Evolutionary conservation across 1,139 yeast species (phyloP).

Genomic region (Scheffersomyces segobiensis): DNA sequence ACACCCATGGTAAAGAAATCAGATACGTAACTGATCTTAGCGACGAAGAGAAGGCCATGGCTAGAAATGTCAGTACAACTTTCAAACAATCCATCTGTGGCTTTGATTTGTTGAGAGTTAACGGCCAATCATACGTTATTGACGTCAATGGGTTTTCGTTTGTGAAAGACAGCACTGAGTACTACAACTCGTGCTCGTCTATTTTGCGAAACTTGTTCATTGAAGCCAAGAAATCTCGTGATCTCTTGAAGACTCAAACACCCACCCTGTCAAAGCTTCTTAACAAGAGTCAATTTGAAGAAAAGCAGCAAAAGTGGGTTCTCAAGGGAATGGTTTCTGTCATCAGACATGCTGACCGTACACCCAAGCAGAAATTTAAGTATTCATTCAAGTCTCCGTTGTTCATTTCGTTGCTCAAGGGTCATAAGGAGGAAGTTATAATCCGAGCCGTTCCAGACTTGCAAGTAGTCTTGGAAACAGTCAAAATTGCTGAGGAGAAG

Average conservation of each 20-base stretch:
- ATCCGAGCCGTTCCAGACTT: constrained; percentile 87
- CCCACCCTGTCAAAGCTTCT: constrained; percentile 39
- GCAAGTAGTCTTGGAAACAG: constrained; percentile 81
- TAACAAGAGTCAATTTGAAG: constrained; percentile 55
- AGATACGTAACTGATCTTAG: constrained; percentile 82
- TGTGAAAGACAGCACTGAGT: constrained; percentile 87
- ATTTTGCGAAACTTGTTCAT: constrained; percentile 76
- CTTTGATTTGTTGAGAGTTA: constrained; percentile 86
- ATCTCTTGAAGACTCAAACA: constrained; percentile 38
- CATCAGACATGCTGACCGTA: constrained; percentile 96
- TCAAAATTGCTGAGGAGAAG: constrained; percentile 76
- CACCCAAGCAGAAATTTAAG: constrained; percentile 98
- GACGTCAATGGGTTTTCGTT: constrained; percentile 98
- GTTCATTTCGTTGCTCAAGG: constrained; percentile 84
- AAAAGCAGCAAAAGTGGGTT: constrained; percentile 94
- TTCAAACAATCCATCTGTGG: constrained; percentile 98
- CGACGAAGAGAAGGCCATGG: constrained; percentile 76
- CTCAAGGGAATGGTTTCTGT: constrained; percentile 91
- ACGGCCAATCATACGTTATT: constrained; percentile 87
- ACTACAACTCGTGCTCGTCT: constrained; percentile 81
- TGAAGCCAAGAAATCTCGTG: constrained; percentile 52
- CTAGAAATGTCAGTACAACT: constrained; percentile 67
- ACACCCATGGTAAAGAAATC: constrained; percentile 96
- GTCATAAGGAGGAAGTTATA: constrained; percentile 94
- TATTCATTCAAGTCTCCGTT: constrained; percentile 88